Percentiles rank a stretch among this genome's conserved stretches.
Conservation (phyloP, 768 basidiomycete species). For the Pholiota molesta region DNA sequence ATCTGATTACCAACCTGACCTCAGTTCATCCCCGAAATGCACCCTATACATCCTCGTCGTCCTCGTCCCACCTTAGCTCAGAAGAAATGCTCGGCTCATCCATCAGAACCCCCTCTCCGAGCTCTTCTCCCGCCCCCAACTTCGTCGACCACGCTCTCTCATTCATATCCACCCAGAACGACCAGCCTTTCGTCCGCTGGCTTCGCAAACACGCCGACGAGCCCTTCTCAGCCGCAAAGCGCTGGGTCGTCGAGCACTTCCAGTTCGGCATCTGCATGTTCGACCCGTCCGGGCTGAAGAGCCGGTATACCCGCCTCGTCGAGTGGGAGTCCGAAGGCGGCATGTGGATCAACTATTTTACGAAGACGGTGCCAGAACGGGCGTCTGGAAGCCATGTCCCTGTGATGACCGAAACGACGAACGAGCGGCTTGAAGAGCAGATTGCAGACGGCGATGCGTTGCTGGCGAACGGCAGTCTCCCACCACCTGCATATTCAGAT, state of each 20-base stretch:
- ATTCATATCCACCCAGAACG: slow-evolving; percentile 41
- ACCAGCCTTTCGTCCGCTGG: slow-evolving; percentile 52
- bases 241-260: slow-evolving; percentile 56
- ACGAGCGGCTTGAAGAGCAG: not conserved
- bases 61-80: not conserved
- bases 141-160: slow-evolving; percentile 40
- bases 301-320: slow-evolving; percentile 51
- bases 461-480: slow-evolving; percentile 28
- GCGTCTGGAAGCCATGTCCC: not conserved
- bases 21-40: slow-evolving; percentile 12
- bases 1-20: slow-evolving; percentile 1
- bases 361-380: slow-evolving; percentile 38
- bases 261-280: slow-evolving; percentile 65
- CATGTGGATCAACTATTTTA: slow-evolving; percentile 65
- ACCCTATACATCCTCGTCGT: slow-evolving; percentile 10
- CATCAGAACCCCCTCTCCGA: slow-evolving; percentile 4
- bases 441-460: slow-evolving; percentile 30
- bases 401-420: not conserved
- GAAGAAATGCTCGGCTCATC: slow-evolving; percentile 12
- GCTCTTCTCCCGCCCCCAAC: slow-evolving; percentile 23
- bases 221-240: slow-evolving; percentile 49
- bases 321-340: slow-evolving; percentile 52
- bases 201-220: slow-evolving; percentile 55
- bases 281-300: slow-evolving; percentile 50
- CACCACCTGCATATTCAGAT: not conserved